These are phyloP conservation scores for Epichloe scottii DNA, from an alignment of 2,329 filamentous ascomycete genomes.

Conservation along the genomic window DNA sequence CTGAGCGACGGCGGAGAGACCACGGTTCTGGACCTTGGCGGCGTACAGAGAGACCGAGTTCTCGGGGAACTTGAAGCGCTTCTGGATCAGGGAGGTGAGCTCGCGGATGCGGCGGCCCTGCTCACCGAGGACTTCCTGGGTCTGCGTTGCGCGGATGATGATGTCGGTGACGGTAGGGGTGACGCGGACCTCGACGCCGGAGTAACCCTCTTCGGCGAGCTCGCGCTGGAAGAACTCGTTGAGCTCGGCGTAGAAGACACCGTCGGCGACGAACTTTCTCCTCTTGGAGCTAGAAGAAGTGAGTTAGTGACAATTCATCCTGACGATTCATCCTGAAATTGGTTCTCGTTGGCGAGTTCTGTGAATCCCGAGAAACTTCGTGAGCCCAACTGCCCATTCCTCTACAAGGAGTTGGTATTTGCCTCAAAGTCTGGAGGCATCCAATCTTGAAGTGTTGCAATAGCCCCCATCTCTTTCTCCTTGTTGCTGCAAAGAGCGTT, in stretches of 20 bases:
- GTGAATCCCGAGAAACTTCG: not conserved
- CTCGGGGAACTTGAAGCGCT: constrained; percentile 99
- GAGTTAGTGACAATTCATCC: constrained; percentile 2
- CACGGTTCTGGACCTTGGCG: constrained; percentile 99
- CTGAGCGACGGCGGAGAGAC: constrained; percentile 98
- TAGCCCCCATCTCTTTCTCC: not conserved
- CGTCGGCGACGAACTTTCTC: constrained; percentile 93
- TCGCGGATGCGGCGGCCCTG: constrained; percentile 99
- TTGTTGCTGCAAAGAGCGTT: not conserved
- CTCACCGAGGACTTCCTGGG: constrained; percentile 99
- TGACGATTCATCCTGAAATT: not conserved
- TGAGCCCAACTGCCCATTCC: not conserved
- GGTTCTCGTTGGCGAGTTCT: not conserved
- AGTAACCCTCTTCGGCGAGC: constrained; percentile 99
- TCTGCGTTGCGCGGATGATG: constrained; percentile 99
- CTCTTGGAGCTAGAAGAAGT: constrained; percentile 58
- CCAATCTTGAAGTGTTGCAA: not conserved
- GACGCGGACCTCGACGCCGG: constrained; percentile 98
- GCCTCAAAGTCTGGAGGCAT: not conserved
- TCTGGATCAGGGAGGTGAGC: constrained; percentile 99
- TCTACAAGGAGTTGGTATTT: not conserved
- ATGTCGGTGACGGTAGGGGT: constrained; percentile 99
- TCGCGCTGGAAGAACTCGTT: constrained; percentile 99
- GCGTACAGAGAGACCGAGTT: constrained; percentile 99
- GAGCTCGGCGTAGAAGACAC: constrained; percentile 99